phyloP scores from a whole-genome alignment of 768 basidiomycete genomes.

The Leccinum variicolor region DNA sequence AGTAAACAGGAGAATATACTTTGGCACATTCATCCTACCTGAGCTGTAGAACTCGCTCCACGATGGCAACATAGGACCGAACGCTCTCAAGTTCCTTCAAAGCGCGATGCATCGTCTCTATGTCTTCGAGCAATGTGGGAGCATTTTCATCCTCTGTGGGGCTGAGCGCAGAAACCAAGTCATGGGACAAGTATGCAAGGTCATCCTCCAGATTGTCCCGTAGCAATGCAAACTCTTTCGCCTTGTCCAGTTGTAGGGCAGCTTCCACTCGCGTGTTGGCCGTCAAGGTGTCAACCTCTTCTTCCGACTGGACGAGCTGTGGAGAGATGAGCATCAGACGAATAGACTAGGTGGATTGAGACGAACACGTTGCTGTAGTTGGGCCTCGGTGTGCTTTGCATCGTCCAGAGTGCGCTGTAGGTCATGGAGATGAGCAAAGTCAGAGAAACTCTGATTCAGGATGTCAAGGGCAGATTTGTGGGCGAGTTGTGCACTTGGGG shows the following conservation, averaged over 20 bases:
- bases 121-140: slow-evolving; percentile 73
- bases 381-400: slow-evolving; percentile 38
- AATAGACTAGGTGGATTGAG: slow-evolving; percentile 13
- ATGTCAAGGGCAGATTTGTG: slow-evolving; percentile 31
- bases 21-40: slow-evolving; percentile 47
- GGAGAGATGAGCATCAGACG: slow-evolving; percentile 31
- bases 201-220: slow-evolving; percentile 80
- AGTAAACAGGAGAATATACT: slow-evolving; percentile 1
- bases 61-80: slow-evolving; percentile 69
- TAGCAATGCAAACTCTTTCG: slow-evolving; percentile 71
- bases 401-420: slow-evolving; percentile 44
- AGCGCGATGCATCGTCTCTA: slow-evolving; percentile 75
- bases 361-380: slow-evolving; percentile 46
- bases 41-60: slow-evolving; percentile 65
- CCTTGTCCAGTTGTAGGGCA: slow-evolving; percentile 51
- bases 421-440: slow-evolving; percentile 48
- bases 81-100: slow-evolving; percentile 76
- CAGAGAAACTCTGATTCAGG: slow-evolving; percentile 46
- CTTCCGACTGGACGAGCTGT: slow-evolving; percentile 56
- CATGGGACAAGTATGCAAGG: slow-evolving; percentile 59
- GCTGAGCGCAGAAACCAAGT: slow-evolving; percentile 55
- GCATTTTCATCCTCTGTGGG: slow-evolving; percentile 41
- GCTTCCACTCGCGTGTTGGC: slow-evolving; percentile 45
- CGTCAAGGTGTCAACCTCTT: slow-evolving; percentile 44
- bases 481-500: slow-evolving; percentile 43